phyloP scores from a whole-genome alignment of 129 eudicot species.

The carrot (Daucus carota) region DH1_v3.0 NC_030385.2:9351501-9352000 shows the following conservation, averaged over 20 bases:
- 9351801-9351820: conserved; percentile 24
- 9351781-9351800: conserved; percentile 27
- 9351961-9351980: not conserved
- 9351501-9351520: not conserved
- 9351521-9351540: too few species aligned
- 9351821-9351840: conserved; percentile 47
- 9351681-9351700: not conserved
- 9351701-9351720: not conserved
- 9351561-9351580: not conserved
- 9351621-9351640: not conserved
- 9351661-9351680: too few species aligned
- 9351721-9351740: not conserved
- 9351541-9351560: not conserved
- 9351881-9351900: not conserved
- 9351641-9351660: not conserved
- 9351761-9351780: conserved; percentile 42
- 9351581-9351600: not conserved
- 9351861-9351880: not conserved
- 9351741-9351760: conserved; percentile 30
- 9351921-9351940: conserved; percentile 23
- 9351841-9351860: not conserved
- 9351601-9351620: not conserved
- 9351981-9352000: not conserved
- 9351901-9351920: conserved; percentile 3
- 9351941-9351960: conserved; percentile 24